A percentile compares a stretch with the other conserved stretches of the same genome.
phyloP scores from a whole-genome alignment of 106 monocot genomes.

The Apostasia ramifera region DNA sequence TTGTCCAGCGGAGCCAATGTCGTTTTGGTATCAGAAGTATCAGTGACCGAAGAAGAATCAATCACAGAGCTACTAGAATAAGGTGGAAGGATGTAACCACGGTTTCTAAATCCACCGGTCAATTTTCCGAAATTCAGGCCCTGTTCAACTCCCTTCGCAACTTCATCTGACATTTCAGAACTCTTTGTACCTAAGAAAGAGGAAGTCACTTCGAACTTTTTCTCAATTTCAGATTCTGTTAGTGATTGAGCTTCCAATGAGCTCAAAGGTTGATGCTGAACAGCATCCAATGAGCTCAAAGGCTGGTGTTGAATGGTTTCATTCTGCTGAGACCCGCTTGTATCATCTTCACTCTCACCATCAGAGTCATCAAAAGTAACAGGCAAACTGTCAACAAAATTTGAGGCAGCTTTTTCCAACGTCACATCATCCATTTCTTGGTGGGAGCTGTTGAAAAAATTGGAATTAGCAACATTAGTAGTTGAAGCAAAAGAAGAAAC shows the following conservation, averaged over 20 bases:
- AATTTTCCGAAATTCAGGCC: constrained; percentile 42
- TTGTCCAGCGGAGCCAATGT: constrained; percentile 4
- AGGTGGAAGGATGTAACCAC: constrained; percentile 25
- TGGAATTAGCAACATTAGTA: constrained; percentile 2
- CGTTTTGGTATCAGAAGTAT: constrained; percentile 9
- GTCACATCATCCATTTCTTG: constrained; percentile 1
- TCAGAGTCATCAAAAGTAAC: constrained; percentile 48
- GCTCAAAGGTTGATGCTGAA: constrained; percentile 6
- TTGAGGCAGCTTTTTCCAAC: constrained; percentile 10
- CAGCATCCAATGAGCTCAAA: constrained; percentile 4
- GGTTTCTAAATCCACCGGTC: constrained; percentile 58
- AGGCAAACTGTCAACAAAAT: constrained; percentile 15
- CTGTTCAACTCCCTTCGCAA: constrained; percentile 4
- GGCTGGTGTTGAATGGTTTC: constrained; percentile 7
- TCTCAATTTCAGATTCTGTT: not conserved
- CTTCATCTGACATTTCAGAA: constrained; percentile 12
- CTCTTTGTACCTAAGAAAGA: not conserved
- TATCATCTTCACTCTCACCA: constrained; percentile 30
- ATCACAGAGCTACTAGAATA: constrained; percentile 20
- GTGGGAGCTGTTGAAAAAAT: constrained; percentile 5
- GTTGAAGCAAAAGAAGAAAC: not conserved
- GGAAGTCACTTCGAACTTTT: not conserved
- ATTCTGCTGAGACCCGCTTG: not conserved
- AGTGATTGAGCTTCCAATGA: not conserved
- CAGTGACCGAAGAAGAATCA: constrained; percentile 13